phyloP scores from a whole-genome alignment of 208 protist genomes.

The Leishmania gerbilli region DNA sequence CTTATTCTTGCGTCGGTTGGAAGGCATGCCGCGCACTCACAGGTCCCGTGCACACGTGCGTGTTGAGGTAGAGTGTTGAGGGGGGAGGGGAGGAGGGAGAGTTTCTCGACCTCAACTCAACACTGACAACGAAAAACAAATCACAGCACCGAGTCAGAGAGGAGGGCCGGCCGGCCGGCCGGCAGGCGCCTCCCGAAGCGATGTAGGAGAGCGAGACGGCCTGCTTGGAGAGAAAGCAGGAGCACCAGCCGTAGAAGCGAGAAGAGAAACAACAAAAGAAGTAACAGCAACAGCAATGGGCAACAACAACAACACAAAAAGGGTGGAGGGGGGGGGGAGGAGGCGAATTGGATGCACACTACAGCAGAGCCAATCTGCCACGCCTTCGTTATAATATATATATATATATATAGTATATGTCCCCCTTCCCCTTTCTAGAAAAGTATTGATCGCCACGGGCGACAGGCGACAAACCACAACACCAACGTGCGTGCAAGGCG shows the following conservation, averaged over 20 bases:
- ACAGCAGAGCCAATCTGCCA: background rate
- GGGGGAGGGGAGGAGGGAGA: background rate
- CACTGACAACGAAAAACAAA: background rate
- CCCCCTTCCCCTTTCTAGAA: background rate
- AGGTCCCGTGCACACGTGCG: background rate
- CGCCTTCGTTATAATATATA: background rate
- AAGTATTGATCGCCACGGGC: background rate
- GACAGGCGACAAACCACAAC: background rate
- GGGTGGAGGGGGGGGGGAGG: too few species aligned
- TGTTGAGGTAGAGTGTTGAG: background rate
- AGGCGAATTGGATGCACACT: background rate
- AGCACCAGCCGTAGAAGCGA: background rate
- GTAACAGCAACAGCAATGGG: background rate
- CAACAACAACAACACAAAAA: too few species aligned
- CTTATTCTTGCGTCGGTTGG: constrained; percentile 4
- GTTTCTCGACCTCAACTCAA: background rate
- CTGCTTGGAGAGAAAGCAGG: background rate
- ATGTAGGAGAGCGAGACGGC: background rate
- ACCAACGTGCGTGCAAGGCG: background rate
- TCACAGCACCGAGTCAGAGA: background rate
- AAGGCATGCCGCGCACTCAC: background rate
- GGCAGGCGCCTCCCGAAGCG: background rate
- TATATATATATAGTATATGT: background rate
- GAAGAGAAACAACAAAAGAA: background rate
- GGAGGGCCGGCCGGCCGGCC: background rate